phyloP scores from a whole-genome alignment of 805 yeast species.

The Saturnispora kantuleensis region DNA sequence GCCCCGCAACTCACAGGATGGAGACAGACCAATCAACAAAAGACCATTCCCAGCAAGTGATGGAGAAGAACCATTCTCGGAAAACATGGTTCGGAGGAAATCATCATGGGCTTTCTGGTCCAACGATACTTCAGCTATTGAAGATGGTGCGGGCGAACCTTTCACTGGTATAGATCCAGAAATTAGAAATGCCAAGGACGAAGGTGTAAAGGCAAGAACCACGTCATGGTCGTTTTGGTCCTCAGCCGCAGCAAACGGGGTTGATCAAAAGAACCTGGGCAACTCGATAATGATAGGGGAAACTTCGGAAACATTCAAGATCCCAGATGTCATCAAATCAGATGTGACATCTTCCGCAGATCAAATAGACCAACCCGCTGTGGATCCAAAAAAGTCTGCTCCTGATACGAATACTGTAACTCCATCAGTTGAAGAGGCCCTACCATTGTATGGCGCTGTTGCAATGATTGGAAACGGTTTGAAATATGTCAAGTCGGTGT shows the following conservation, averaged over 20 bases:
- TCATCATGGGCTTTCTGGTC: constrained; percentile 23
- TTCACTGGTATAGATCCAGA: background rate
- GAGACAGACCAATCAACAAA: background rate
- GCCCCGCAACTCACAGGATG: too few species aligned
- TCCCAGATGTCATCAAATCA: constrained; percentile 10
- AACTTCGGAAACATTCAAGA: background rate
- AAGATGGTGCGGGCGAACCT: background rate
- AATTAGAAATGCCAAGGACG: constrained; percentile 9
- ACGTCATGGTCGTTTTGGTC: constrained; percentile 26
- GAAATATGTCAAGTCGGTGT: constrained; percentile 11
- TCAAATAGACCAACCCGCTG: too few species aligned
- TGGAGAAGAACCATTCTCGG: background rate
- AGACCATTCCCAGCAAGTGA: constrained; percentile 4
- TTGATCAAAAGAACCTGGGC: background rate
- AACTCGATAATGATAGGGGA: background rate
- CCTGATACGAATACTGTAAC: constrained; percentile 19
- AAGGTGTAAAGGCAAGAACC: constrained; percentile 11
- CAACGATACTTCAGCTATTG: background rate
- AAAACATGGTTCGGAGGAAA: constrained; percentile 8
- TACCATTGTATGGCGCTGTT: constrained; percentile 18
- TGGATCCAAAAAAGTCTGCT: background rate
- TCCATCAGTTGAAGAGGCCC: constrained; percentile 20
- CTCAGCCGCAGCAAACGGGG: constrained; percentile 1
- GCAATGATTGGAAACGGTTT: constrained; percentile 10
- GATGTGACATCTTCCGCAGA: constrained; percentile 6